Evolutionary conservation across 1,284 basidiomycete species (phyloP).

Genomic region (Coniophora puteana): DNA sequence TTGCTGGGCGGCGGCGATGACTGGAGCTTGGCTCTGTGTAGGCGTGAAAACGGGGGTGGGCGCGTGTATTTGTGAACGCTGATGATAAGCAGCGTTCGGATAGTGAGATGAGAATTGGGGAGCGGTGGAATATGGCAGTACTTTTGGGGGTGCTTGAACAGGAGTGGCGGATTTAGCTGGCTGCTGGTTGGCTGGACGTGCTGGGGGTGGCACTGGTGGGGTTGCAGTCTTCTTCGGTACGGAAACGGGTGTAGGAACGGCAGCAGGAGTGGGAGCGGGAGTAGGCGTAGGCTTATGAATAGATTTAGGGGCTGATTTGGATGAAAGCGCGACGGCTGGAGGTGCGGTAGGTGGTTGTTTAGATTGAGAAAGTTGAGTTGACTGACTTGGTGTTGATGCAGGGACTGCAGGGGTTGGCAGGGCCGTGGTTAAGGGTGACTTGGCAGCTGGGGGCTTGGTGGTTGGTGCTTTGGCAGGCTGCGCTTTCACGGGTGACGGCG

Average conservation of each 20-base stretch:
- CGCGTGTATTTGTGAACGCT: conserved; percentile 20
- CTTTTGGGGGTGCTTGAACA: conserved; percentile 23
- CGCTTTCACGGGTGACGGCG: conserved; percentile 28
- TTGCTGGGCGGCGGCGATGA: conserved; percentile 15
- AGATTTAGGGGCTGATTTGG: conserved; percentile 13
- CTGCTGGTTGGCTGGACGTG: no score
- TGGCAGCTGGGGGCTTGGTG: conserved; percentile 15
- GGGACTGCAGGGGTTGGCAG: conserved; percentile 12
- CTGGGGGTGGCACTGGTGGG: no score
- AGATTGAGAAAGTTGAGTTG: no score
- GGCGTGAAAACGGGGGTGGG: conserved; percentile 20
- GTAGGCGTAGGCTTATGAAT: conserved; percentile 18
- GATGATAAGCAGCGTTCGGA: conserved; percentile 43
- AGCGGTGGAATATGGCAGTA: conserved; percentile 17
- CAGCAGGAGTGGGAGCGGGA: conserved; percentile 20
- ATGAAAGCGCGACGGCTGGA: conserved; percentile 20
- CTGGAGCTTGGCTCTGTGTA: conserved; percentile 15
- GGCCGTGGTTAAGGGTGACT: neutral
- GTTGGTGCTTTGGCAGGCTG: conserved; percentile 8
- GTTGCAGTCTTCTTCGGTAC: conserved; percentile 3
- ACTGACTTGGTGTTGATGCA: conserved; percentile 8
- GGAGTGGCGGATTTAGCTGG: no score
- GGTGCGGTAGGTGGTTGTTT: conserved; percentile 14
- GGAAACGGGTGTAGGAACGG: conserved; percentile 20
- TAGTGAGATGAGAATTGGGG: conserved; percentile 36